These are phyloP conservation scores for Trichomonascaceae sp. DNA, from an alignment of 1,139 yeast species.

Conservation along the genomic window DNA sequence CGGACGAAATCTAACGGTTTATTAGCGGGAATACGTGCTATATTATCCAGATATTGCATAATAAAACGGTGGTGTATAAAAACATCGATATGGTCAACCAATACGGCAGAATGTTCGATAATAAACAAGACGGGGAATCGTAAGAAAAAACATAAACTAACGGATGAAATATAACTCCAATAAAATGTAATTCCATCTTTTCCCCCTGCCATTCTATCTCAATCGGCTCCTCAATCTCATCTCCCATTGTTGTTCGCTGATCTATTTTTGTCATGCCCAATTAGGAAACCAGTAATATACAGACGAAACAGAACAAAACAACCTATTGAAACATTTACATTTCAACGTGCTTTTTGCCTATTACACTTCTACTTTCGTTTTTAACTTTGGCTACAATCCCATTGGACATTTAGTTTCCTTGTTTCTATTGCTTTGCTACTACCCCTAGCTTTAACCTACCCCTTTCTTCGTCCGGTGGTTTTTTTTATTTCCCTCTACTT, in stretches of 20 bases:
- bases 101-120: no score
- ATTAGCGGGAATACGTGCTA: constrained; percentile 35
- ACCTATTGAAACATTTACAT: background rate
- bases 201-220: no score
- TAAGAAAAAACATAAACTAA: no score
- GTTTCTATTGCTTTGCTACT: background rate
- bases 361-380: background rate
- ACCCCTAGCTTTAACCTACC: background rate
- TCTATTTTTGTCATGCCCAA: background rate
- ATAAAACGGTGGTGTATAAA: background rate
- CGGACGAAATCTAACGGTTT: background rate
- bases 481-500: background rate
- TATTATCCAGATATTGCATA: constrained; percentile 40
- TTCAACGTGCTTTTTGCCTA: background rate
- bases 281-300: background rate
- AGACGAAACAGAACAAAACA: background rate
- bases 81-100: background rate
- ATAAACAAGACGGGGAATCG: no score
- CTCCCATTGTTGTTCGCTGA: background rate
- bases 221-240: no score
- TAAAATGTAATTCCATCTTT: no score
- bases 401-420: background rate
- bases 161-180: no score
- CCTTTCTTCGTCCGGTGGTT: background rate
- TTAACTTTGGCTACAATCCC: background rate